Evolutionary conservation across 345 rosid species (phyloP).

Genomic region (Gossypium sturtianum): DNA sequence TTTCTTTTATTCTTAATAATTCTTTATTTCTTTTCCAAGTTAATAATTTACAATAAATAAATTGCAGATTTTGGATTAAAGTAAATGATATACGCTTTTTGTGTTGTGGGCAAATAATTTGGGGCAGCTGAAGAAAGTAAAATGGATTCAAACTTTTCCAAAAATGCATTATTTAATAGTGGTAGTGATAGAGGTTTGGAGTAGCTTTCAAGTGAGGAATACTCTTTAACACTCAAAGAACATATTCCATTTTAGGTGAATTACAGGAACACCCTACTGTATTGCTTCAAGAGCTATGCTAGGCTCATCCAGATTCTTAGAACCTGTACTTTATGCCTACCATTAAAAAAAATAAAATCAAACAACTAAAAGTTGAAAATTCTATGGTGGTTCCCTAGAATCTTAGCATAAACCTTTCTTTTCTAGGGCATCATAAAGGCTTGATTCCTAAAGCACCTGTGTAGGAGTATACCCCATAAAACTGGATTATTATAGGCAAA

Average conservation of each 20-base stretch:
- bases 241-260: background rate
- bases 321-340: background rate
- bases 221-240: background rate
- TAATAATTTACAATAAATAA: background rate
- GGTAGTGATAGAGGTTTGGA: background rate
- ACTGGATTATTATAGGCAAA: background rate
- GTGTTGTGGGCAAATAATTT: background rate
- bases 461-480: background rate
- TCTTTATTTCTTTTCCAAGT: background rate
- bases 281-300: background rate
- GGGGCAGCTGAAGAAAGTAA: background rate
- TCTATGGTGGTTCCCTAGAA: conserved; percentile 26
- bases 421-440: conserved; percentile 11
- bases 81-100: background rate
- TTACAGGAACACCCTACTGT: too few relatives aligned
- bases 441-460: conserved; percentile 19
- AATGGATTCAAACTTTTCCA: background rate
- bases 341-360: background rate
- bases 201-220: background rate
- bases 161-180: too few relatives aligned
- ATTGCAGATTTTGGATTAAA: too few relatives aligned
- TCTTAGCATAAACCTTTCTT: background rate
- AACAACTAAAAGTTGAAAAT: conserved; percentile 17
- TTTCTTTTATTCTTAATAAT: background rate
- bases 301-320: background rate